Evolutionary conservation across 2,329 filamentous ascomycete genomes (phyloP).

Genomic region (Diaporthe aspalathi): DNA sequence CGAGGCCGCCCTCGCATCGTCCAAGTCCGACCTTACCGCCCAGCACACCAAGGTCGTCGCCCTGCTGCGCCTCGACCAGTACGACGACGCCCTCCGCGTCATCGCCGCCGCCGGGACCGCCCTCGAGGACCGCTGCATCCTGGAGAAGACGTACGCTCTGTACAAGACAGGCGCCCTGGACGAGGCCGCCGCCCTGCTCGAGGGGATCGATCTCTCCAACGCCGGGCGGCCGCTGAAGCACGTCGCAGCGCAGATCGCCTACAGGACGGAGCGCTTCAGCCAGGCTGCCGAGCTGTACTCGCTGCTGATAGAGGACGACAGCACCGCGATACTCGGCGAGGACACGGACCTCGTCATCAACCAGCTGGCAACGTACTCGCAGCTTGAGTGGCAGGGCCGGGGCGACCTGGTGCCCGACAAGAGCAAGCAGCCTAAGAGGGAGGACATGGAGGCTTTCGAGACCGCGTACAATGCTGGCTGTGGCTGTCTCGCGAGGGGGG

Average conservation of each 20-base stretch:
- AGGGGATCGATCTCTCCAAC: constrained; percentile 25
- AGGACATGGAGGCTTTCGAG: constrained; percentile 81
- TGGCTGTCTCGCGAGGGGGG: constrained; percentile 75
- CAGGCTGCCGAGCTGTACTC: constrained; percentile 74
- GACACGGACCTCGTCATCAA: constrained; percentile 84
- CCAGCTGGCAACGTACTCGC: constrained; percentile 75
- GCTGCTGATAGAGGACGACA: constrained; percentile 61
- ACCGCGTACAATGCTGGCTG: constrained; percentile 85
- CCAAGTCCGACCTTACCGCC: constrained; percentile 64
- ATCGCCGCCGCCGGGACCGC: constrained; percentile 72
- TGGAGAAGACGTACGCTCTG: constrained; percentile 84
- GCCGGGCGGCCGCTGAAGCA: constrained; percentile 57
- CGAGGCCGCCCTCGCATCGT: constrained; percentile 70
- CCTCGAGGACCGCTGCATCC: constrained; percentile 68
- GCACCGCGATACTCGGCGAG: constrained; percentile 64
- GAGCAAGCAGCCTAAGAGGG: constrained; percentile 66
- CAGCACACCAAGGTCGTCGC: constrained; percentile 79
- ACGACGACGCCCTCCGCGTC: constrained; percentile 78
- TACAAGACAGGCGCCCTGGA: constrained; percentile 81
- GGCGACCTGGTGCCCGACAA: constrained; percentile 61
- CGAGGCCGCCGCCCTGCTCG: constrained; percentile 66
- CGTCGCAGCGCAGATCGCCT: constrained; percentile 75
- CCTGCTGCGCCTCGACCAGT: constrained; percentile 84
- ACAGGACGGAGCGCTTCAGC: constrained; percentile 79
- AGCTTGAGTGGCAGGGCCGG: constrained; percentile 76